Percentiles rank a stretch among this genome's conserved stretches.
These are phyloP conservation scores for Fistulinella cinereoalba DNA, from an alignment of 1,284 basidiomycete species.

Conservation along the genomic window DNA sequence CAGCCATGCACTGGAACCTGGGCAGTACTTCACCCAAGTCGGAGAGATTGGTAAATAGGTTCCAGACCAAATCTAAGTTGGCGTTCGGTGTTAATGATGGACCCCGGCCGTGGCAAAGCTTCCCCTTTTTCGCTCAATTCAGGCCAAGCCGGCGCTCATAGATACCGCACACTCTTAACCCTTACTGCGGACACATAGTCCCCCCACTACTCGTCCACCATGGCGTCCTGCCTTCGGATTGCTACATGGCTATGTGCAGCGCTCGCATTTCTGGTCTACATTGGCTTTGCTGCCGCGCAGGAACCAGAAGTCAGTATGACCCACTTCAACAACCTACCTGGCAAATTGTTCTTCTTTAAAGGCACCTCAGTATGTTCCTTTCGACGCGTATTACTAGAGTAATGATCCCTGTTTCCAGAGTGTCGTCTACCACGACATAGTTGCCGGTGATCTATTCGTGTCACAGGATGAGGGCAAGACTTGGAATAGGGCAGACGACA, in stretches of 20 bases:
- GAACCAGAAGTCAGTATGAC: conserved; percentile 42
- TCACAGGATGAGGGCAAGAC: conserved; percentile 89
- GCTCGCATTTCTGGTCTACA: conserved; percentile 25
- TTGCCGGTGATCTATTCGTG: conserved; percentile 68
- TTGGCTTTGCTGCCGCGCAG: conserved; percentile 35
- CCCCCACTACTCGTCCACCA: conserved; percentile 20
- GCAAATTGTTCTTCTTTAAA: conserved; percentile 89
- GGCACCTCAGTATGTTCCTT: conserved; percentile 68
- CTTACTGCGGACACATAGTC: conserved; percentile 15
- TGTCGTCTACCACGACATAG: conserved; percentile 80
- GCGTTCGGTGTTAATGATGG: no score
- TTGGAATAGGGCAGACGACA: conserved; percentile 65
- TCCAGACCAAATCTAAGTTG: no score
- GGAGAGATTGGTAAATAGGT: no score
- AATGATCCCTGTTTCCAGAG: conserved; percentile 42
- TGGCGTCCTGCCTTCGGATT: conserved; percentile 39
- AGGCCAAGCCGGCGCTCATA: neutral
- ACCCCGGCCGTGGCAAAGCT: conserved; percentile 20
- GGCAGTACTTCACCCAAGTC: no score
- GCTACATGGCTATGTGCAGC: conserved; percentile 35
- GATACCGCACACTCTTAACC: neutral
- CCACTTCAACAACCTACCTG: conserved; percentile 72
- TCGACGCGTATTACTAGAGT: neutral
- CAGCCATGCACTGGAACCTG: no score
- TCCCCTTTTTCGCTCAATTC: conserved; percentile 6